Conservation (phyloP, 1,284 basidiomycete genomes). For the Irpex sp. region DNA sequence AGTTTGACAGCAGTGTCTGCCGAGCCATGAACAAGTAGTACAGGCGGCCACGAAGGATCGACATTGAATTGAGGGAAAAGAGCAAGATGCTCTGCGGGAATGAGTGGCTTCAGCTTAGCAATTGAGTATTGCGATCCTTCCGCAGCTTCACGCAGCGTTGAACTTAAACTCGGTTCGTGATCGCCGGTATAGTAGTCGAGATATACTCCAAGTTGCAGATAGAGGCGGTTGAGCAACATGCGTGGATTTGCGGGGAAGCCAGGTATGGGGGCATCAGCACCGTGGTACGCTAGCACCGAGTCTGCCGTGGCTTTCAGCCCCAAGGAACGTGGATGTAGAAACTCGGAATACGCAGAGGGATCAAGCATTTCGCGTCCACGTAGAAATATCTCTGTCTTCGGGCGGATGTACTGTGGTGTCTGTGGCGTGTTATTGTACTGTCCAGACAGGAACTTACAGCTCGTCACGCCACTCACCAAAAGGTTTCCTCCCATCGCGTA, state of each 20-base stretch:
- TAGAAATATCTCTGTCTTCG: slow-evolving; percentile 35
- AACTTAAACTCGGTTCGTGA: slow-evolving; percentile 49
- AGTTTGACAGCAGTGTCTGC: slow-evolving; percentile 47
- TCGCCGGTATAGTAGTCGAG: slow-evolving; percentile 59
- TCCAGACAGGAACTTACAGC: too few species aligned
- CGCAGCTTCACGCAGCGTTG: slow-evolving; percentile 25
- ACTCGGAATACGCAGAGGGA: slow-evolving; percentile 23
- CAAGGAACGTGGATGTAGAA: slow-evolving; percentile 27
- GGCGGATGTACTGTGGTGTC: slow-evolving; percentile 34
- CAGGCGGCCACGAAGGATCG: slow-evolving; percentile 43
- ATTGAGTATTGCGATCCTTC: not conserved
- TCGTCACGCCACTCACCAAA: slow-evolving; percentile 31
- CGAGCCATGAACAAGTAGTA: slow-evolving; percentile 50
- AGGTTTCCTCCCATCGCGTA: slow-evolving; percentile 62
- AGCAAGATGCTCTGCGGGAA: slow-evolving; percentile 33
- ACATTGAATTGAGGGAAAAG: slow-evolving; percentile 52
- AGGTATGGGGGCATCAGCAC: slow-evolving; percentile 38
- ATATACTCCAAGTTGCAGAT: slow-evolving; percentile 51
- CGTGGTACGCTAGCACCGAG: slow-evolving; percentile 45
- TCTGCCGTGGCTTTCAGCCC: slow-evolving; percentile 30
- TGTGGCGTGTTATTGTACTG: slow-evolving; percentile 7
- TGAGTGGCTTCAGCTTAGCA: slow-evolving; percentile 10
- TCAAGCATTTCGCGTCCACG: slow-evolving; percentile 36
- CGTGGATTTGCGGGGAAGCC: slow-evolving; percentile 57
- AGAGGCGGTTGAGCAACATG: slow-evolving; percentile 52